Base-by-base conservation (phyloP, 306 rosid species). In the Gleditsia sinensis region DNA sequence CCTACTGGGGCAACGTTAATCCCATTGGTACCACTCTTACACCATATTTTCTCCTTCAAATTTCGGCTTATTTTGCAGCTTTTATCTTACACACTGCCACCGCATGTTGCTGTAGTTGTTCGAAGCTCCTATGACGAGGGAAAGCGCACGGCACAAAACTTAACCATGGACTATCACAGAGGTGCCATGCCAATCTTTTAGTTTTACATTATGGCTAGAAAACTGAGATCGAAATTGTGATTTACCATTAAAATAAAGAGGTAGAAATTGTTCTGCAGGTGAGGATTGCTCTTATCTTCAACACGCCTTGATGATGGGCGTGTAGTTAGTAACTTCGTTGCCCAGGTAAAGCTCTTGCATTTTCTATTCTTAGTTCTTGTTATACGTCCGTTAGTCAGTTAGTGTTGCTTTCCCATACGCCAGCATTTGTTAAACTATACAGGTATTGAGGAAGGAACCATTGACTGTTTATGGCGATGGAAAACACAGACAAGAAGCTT, bases 41-140 rank as follows among this genome's bases (percentile, higher is more conserved):
- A 46, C 16, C 50, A 45, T 45, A 45, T 45, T 45, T 45, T 45
- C 21, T 46, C 20, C 1, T 42, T 43, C 25, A 23, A 27, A 39
- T 14, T 5, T 24, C 21, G 10, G 4, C 51, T 49, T 19, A 7
- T 1, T 1, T 23, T 19, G 39, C 70, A 37, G 42, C 19, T 45
- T n/a, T n/a, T n/a, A 46, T 46, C 1, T 16, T n/a, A 24, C 24
- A 19, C 7, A 14, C 8, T 49, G 27, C 16, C 16, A 25, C n/a
- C 49, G 1, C 53, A 0, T 46, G 20, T 23, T 45, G 28, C 39
- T 45, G 63, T 83, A 92, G 97, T 96, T 75, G 96, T 93, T 0
- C 83, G 98, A 75, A 93, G 95, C 63, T 92, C 96, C 79, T 92
- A 92, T 36, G 96, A 92, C 51, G 98, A 90, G 82, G 96, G 98